These are phyloP conservation scores for Aspergillus pseudoviridinutans DNA, from an alignment of 2,329 filamentous ascomycete genomes.

Conservation along the genomic window DNA sequence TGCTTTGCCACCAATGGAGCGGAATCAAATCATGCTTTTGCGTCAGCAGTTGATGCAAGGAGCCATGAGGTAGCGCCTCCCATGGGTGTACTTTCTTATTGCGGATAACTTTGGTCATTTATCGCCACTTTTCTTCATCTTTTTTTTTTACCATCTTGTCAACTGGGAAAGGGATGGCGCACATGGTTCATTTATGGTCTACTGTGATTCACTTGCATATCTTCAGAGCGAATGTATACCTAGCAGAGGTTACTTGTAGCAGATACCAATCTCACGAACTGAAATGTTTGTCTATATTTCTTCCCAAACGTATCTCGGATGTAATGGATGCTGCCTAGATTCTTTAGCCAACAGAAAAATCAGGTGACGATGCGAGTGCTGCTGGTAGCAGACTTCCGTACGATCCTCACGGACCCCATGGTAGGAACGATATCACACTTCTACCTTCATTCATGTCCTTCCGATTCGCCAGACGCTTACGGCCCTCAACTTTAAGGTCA, in stretches of 20 bases:
- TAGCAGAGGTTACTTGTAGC: slow-evolving; percentile 2
- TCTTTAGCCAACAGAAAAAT: neutral
- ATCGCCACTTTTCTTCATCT: neutral
- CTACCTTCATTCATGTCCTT: neutral
- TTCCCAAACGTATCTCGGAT: neutral
- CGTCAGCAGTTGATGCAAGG: slow-evolving; percentile 58
- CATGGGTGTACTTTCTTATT: neutral
- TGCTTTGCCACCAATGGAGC: slow-evolving; percentile 68
- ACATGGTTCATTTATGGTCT: neutral
- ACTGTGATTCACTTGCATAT: neutral
- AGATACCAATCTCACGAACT: neutral
- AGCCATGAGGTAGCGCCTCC: slow-evolving; percentile 28
- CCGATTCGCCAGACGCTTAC: neutral
- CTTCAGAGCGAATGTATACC: slow-evolving; percentile 7
- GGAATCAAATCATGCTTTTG: slow-evolving; percentile 74
- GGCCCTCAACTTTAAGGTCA: neutral
- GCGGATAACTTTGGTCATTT: neutral
- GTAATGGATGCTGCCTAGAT: neutral
- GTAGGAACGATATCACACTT: neutral
- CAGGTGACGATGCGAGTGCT: neutral
- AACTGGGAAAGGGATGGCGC: slow-evolving; percentile 2
- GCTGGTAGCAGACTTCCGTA: too few relatives aligned
- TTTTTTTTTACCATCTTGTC: slow-evolving; percentile 1
- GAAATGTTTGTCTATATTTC: neutral
- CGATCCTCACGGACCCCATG: neutral